These are phyloP conservation scores for Populus hybrid DNA, from an alignment of 441 rosid genomes.

Conservation along the genomic window DNA sequence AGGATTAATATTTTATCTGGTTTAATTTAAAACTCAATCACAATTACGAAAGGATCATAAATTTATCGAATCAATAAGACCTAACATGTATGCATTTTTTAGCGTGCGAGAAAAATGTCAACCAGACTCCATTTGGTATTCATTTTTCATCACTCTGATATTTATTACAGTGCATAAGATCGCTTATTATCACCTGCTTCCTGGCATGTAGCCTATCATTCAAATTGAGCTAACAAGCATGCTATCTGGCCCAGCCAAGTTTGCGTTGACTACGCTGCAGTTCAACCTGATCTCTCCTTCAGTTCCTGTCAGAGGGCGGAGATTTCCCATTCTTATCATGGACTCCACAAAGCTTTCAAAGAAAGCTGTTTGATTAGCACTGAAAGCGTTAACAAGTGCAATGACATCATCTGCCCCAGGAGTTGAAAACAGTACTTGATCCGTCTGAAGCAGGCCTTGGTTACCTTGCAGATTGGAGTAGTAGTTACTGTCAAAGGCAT, in stretches of 20 bases:
- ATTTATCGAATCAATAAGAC: too few relatives aligned
- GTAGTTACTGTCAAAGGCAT: conserved; percentile 49
- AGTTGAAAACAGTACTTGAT: conserved; percentile 41
- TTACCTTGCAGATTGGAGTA: conserved; percentile 38
- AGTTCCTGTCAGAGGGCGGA: conserved; percentile 38
- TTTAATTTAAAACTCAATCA: too few relatives aligned
- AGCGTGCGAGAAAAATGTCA: too few relatives aligned
- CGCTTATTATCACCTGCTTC: too few relatives aligned
- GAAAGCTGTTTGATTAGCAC: conserved; percentile 32
- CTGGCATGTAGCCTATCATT: not conserved
- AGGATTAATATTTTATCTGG: too few relatives aligned
- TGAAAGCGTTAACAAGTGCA: conserved; percentile 35
- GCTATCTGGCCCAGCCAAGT: not conserved
- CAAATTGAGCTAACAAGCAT: conserved; percentile 8
- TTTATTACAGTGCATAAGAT: too few relatives aligned
- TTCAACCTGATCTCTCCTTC: conserved; percentile 49
- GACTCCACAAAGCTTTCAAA: conserved; percentile 42
- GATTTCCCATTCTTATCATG: conserved; percentile 58
- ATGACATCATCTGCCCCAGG: conserved; percentile 33
- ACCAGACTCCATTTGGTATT: too few relatives aligned
- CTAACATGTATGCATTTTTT: too few relatives aligned
- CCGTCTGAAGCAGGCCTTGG: conserved; percentile 46
- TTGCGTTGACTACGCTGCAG: conserved; percentile 40
- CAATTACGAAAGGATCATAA: too few relatives aligned
- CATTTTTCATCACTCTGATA: too few relatives aligned